phyloP scores from a whole-genome alignment of 1,284 basidiomycete species.

The Puccinia polysora region DNA sequence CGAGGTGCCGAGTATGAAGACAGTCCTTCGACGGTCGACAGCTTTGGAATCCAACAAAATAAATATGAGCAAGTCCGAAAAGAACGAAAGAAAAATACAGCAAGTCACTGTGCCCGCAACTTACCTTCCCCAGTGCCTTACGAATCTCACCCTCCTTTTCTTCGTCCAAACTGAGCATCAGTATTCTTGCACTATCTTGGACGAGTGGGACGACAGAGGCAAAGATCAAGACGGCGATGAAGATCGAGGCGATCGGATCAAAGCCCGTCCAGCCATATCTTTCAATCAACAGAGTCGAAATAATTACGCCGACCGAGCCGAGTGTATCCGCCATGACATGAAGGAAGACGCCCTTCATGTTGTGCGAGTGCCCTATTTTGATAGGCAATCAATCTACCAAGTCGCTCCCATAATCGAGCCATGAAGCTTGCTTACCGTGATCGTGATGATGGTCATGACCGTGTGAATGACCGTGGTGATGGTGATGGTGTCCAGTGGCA shows the following conservation, averaged over 20 bases:
- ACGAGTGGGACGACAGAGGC: constrained; percentile 93
- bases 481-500: constrained; percentile 69
- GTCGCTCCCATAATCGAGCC: no score
- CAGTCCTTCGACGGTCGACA: constrained; percentile 67
- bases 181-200: constrained; percentile 80
- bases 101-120: constrained; percentile 49
- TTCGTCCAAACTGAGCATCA: constrained; percentile 76
- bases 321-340: constrained; percentile 58
- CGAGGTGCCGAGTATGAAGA: constrained; percentile 72
- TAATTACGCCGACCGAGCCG: constrained; percentile 95
- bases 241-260: constrained; percentile 93
- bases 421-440: no score
- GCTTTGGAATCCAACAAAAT: constrained; percentile 53
- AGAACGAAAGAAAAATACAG: constrained; percentile 21
- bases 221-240: constrained; percentile 91
- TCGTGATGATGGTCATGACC: constrained; percentile 38
- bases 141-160: constrained; percentile 65
- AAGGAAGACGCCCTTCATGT: constrained; percentile 98
- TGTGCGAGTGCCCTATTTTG: constrained; percentile 74
- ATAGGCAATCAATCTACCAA: constrained; percentile 17
- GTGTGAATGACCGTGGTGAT: constrained; percentile 49
- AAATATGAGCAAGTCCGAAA: constrained; percentile 26
- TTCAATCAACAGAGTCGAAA: constrained; percentile 91
- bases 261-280: constrained; percentile 99
- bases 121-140: constrained; percentile 70